These are phyloP conservation scores for Arxiozyma telluris DNA, from an alignment of 1,139 yeast species.

Conservation along the genomic window DNA sequence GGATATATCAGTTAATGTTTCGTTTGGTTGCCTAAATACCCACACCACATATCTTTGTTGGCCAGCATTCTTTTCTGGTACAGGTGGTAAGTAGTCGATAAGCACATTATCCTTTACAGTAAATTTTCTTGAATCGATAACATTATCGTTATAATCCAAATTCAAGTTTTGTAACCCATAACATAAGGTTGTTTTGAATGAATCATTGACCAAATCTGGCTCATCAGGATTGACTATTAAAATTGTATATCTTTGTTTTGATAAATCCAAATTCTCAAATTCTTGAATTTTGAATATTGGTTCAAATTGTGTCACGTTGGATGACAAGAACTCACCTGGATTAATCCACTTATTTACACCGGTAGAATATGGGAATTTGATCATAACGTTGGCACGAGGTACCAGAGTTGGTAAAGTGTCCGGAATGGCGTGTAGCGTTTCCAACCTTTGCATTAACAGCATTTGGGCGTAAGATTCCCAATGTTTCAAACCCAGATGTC, in stretches of 20 bases:
- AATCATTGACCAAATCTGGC: constrained; percentile 64
- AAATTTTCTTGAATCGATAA: constrained; percentile 45
- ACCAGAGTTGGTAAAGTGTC: constrained; percentile 85
- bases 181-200: constrained; percentile 63
- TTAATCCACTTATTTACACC: constrained; percentile 56
- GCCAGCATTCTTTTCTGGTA: constrained; percentile 81
- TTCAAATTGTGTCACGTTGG: constrained; percentile 61
- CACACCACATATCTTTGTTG: constrained; percentile 79
- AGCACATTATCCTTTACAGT: constrained; percentile 30
- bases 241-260: constrained; percentile 54
- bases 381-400: constrained; percentile 69
- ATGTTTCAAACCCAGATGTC: constrained; percentile 54
- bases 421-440: constrained; percentile 77
- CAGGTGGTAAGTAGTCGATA: constrained; percentile 65
- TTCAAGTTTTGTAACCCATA: constrained; percentile 72
- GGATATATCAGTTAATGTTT: background rate
- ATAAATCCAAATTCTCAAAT: constrained; percentile 44
- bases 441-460: constrained; percentile 61
- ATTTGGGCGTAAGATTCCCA: constrained; percentile 57
- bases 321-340: constrained; percentile 71
- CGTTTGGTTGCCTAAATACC: constrained; percentile 69
- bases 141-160: constrained; percentile 49
- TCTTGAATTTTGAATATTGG: constrained; percentile 73
- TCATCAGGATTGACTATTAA: constrained; percentile 86
- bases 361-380: constrained; percentile 66